phyloP scores from a whole-genome alignment of 2,329 filamentous ascomycete genomes.

The Trichoderma sp. region DNA sequence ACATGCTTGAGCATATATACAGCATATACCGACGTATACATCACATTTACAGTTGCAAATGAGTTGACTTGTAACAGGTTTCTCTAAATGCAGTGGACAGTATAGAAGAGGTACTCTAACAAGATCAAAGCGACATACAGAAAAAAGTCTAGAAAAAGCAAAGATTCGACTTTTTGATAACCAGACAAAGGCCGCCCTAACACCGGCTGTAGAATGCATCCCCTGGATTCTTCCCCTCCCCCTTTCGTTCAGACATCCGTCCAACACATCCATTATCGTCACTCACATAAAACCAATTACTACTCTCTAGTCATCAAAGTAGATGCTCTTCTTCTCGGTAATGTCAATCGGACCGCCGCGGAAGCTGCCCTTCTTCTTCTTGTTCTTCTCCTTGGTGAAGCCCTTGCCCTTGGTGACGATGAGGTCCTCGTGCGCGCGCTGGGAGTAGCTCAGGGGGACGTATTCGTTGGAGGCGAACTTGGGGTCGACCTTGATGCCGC shows the following conservation, averaged over 20 bases:
- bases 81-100: background rate
- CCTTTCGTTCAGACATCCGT: background rate
- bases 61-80: background rate
- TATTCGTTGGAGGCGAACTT: conserved; percentile 79
- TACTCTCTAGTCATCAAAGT: conserved; percentile 71
- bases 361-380: conserved; percentile 91
- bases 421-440: conserved; percentile 83
- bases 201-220: conserved; percentile 35
- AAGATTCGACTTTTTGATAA: conserved; percentile 5
- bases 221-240: background rate
- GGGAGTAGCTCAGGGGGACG: conserved; percentile 82
- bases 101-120: background rate
- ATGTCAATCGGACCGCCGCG: conserved; percentile 87
- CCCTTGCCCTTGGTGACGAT: conserved; percentile 92
- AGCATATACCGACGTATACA: background rate
- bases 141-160: background rate
- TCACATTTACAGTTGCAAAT: background rate
- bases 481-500: conserved; percentile 67
- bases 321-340: conserved; percentile 78
- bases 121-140: background rate
- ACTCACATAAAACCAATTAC: background rate
- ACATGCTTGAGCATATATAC: background rate
- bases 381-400: conserved; percentile 99
- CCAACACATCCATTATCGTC: background rate
- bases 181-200: conserved; percentile 29